phyloP scores from a whole-genome alignment of 2,329 filamentous ascomycete genomes.

The Fusarium secorum region DNA sequence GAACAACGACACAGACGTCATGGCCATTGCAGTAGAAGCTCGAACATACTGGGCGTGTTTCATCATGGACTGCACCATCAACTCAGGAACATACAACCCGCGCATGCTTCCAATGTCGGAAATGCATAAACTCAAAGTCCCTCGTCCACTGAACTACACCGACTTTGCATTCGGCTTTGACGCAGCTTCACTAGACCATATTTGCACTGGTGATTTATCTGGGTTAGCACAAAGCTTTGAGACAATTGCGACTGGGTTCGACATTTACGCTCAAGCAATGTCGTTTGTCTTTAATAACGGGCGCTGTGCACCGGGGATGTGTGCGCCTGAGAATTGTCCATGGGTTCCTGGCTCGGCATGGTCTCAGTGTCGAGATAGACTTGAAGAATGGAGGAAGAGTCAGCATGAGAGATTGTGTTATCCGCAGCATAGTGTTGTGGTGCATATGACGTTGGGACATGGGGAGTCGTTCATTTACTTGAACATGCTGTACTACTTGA shows the following conservation, averaged over 20 bases:
- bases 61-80: conserved; percentile 55
- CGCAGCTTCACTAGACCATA: neutral
- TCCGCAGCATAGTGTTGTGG: conserved; percentile 48
- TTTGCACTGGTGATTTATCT: neutral
- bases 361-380: conserved; percentile 40
- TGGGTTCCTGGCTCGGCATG: conserved; percentile 50
- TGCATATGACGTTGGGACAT: conserved; percentile 50
- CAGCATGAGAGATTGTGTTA: conserved; percentile 50
- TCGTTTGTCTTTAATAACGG: conserved; percentile 54
- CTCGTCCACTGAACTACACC: conserved; percentile 44
- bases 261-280: conserved; percentile 54
- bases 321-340: conserved; percentile 49
- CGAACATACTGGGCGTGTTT: conserved; percentile 57
- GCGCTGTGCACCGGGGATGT: conserved; percentile 51
- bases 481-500: conserved; percentile 54
- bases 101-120: conserved; percentile 48
- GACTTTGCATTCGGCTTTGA: conserved; percentile 52
- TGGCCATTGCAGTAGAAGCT: conserved; percentile 45
- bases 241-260: conserved; percentile 53
- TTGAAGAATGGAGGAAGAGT: conserved; percentile 47
- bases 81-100: conserved; percentile 51
- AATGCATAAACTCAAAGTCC: conserved; percentile 47
- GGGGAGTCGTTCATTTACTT: conserved; percentile 54
- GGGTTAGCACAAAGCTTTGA: conserved; percentile 38
- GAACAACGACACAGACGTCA: conserved; percentile 9